Evolutionary conservation across 257 asterid genomes (phyloP).

Genomic region (Eucommia ulmoides): DNA sequence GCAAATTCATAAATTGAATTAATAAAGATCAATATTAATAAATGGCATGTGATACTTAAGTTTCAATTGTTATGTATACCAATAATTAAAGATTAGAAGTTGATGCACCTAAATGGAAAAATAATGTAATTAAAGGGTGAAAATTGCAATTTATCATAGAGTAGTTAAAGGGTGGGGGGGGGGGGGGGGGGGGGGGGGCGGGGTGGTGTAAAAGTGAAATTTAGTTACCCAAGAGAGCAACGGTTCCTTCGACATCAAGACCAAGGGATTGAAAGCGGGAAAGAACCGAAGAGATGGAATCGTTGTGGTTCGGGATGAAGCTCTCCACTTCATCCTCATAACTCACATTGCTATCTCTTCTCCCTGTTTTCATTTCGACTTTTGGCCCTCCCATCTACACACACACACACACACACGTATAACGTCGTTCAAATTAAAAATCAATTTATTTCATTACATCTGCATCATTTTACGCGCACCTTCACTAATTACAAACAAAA

Average conservation of each 20-base stretch:
- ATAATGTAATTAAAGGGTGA: neutral
- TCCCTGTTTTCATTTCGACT: slow-evolving; percentile 54
- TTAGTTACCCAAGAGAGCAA: slow-evolving; percentile 54
- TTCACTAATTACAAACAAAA: too few relatives aligned
- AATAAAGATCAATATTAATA: too few relatives aligned
- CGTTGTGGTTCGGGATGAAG: slow-evolving; percentile 65
- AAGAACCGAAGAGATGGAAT: slow-evolving; percentile 39
- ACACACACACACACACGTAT: too few relatives aligned
- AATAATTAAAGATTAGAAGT: too few relatives aligned
- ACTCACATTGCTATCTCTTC: slow-evolving; percentile 55
- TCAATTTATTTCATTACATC: neutral
- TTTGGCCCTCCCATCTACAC: slow-evolving; percentile 63
- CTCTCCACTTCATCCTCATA: slow-evolving; percentile 27
- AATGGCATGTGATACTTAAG: neutral
- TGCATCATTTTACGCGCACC: neutral
- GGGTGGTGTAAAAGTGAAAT: neutral
- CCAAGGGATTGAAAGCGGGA: slow-evolving; percentile 44
- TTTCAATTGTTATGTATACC: too few relatives aligned
- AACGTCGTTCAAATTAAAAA: too few relatives aligned
- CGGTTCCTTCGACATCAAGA: slow-evolving; percentile 44
- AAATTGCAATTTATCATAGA: neutral
- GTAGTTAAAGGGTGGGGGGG: neutral
- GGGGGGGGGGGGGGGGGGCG: too few relatives aligned
- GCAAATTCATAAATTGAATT: too few relatives aligned
- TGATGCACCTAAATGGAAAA: neutral